Evolutionary conservation across 2,329 filamentous ascomycete genomes (phyloP).

Genomic region (Lasiodiplodia gonubiensis): DNA sequence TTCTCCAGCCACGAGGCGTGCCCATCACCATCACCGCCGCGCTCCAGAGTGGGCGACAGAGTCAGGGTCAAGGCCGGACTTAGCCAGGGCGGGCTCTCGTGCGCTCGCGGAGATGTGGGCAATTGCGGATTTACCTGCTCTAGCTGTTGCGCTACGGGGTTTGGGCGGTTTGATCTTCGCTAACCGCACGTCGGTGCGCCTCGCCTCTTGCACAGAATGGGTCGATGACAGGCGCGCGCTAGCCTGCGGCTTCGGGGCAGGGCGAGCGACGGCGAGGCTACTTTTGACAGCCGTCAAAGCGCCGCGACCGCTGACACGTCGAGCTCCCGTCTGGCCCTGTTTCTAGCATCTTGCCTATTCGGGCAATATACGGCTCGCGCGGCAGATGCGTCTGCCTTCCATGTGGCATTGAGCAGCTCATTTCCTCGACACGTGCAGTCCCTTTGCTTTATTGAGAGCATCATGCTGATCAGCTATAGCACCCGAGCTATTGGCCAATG

Average conservation of each 20-base stretch:
- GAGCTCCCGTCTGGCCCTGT: neutral
- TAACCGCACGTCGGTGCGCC: constrained; percentile 25
- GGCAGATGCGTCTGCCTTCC: neutral
- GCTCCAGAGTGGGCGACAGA: constrained; percentile 2
- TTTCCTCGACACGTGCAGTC: neutral
- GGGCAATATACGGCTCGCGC: constrained; percentile 6
- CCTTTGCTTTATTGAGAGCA: neutral
- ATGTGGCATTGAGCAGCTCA: constrained; percentile 4
- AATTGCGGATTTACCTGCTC: constrained; percentile 10
- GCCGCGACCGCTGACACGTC: constrained; percentile 8
- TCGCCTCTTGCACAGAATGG: constrained; percentile 17
- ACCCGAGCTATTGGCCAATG: neutral
- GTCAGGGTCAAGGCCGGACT: neutral
- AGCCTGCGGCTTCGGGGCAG: neutral
- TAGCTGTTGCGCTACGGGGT: constrained; percentile 20
- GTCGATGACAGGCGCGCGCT: constrained; percentile 12
- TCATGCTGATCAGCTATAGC: constrained; percentile 17
- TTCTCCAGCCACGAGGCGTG: constrained; percentile 20
- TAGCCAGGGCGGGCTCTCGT: constrained; percentile 9
- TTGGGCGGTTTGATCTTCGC: constrained; percentile 18
- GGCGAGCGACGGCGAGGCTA: neutral
- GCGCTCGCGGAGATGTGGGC: constrained; percentile 14
- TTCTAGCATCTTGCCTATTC: constrained; percentile 20
- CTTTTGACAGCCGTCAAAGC: constrained; percentile 15
- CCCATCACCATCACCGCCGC: constrained; percentile 20